Percentiles rank a stretch among this genome's conserved stretches.
Conservation (phyloP, 176 grass and related monocot species). For the Aegilops speltoides region DNA sequence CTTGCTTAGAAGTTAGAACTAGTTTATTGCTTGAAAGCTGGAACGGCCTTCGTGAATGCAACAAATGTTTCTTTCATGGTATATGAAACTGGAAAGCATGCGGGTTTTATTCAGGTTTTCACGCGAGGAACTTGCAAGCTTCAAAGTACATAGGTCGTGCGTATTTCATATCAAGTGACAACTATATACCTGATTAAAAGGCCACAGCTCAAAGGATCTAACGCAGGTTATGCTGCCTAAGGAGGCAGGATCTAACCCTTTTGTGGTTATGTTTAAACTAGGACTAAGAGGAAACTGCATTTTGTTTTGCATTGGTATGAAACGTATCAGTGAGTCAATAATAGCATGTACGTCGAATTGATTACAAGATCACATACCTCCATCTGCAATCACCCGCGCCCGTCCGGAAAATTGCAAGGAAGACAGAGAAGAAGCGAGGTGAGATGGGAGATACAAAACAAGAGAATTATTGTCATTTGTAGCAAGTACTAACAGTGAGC, state of each 20-base stretch:
- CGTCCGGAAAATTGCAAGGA: constrained; percentile 38
- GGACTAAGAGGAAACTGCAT: not conserved
- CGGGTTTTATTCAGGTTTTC: not conserved
- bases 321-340: not conserved
- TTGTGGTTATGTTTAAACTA: not conserved
- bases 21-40: not conserved
- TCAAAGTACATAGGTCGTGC: constrained; percentile 3
- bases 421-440: constrained; percentile 34
- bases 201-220: not conserved
- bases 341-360: not conserved
- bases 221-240: not conserved
- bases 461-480: not conserved
- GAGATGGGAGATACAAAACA: constrained; percentile 8
- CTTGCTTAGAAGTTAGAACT: constrained; percentile 1
- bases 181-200: not conserved
- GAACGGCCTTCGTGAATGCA: not conserved
- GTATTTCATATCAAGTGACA: constrained; percentile 6
- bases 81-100: not conserved
- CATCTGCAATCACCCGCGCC: constrained; percentile 49
- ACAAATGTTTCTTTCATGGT: not conserved
- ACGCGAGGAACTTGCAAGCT: not conserved
- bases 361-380: constrained; percentile 62
- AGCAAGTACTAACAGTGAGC: not conserved
- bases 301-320: not conserved
- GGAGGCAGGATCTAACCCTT: not conserved